Conservation (phyloP, 2,329 filamentous ascomycete genomes). For the Ramichloridium luteum region DNA sequence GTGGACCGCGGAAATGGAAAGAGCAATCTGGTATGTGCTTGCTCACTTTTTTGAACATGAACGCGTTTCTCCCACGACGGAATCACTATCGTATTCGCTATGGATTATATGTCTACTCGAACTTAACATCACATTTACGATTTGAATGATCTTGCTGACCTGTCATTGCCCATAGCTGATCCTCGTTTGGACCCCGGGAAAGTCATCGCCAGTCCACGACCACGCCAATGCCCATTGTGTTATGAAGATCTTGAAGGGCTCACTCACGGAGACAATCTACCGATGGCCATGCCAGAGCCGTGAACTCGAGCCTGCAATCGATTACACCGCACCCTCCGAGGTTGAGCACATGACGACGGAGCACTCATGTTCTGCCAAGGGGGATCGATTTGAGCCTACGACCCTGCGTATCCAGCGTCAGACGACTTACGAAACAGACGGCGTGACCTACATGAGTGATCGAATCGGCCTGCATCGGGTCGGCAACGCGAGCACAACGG, state of each 20-base stretch:
- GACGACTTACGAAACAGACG: conserved; percentile 54
- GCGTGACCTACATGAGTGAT: conserved; percentile 86
- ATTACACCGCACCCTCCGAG: conserved; percentile 13
- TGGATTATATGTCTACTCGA: background rate
- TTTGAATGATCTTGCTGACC: conserved; percentile 1
- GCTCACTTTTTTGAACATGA: too few species aligned
- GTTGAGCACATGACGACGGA: conserved; percentile 16
- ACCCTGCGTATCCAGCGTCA: conserved; percentile 53
- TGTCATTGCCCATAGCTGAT: conserved; percentile 48
- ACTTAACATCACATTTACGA: conserved; percentile 9
- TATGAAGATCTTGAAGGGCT: conserved; percentile 76
- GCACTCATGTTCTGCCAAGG: conserved; percentile 18
- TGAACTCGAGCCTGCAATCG: conserved; percentile 24
- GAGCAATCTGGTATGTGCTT: conserved; percentile 53
- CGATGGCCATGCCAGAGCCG: conserved; percentile 48
- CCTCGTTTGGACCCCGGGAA: conserved; percentile 78
- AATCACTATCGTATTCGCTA: too few species aligned
- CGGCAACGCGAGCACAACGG: conserved; percentile 54
- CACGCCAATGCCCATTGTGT: conserved; percentile 70
- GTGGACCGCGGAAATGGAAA: conserved; percentile 83
- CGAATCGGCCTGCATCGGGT: conserved; percentile 75
- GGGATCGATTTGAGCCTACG: conserved; percentile 30
- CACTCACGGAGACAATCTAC: conserved; percentile 70
- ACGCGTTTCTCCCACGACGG: too few species aligned
- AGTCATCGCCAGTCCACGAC: conserved; percentile 76